Evolutionary conservation across 2,329 filamentous ascomycete genomes (phyloP).

Genomic region (Thermothelomyces thermophilus): DNA sequence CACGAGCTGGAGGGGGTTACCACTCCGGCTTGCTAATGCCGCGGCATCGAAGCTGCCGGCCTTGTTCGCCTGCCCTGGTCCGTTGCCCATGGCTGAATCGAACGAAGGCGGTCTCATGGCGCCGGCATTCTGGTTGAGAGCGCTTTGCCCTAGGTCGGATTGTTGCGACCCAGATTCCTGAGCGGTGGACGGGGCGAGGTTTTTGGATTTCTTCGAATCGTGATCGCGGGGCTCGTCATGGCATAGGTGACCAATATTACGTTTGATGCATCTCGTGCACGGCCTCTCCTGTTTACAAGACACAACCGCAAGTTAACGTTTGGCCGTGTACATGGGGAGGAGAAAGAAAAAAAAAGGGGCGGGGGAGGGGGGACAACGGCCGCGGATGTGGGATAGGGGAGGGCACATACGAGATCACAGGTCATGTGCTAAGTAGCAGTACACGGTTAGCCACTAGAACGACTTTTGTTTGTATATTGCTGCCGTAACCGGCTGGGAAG

Average conservation of each 20-base stretch:
- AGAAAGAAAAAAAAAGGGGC: no score
- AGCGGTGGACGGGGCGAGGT: conserved; percentile 47
- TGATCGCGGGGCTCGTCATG: conserved; percentile 93
- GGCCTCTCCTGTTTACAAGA: conserved; percentile 67
- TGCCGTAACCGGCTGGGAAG: conserved; percentile 17
- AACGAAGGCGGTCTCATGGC: conserved; percentile 50
- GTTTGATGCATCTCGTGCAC: conserved; percentile 95
- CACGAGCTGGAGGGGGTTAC: conserved; percentile 59
- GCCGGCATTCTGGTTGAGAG: conserved; percentile 48
- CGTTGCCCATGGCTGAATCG: conserved; percentile 31
- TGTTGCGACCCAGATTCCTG: conserved; percentile 56
- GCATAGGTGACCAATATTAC: conserved; percentile 96
- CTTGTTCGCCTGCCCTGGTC: conserved; percentile 36
- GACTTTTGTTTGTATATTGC: conserved; percentile 18
- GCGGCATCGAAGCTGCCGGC: conserved; percentile 38
- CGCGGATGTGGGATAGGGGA: conserved; percentile 19
- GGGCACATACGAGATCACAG: conserved; percentile 72
- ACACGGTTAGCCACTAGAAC: conserved; percentile 40
- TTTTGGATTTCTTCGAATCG: conserved; percentile 72
- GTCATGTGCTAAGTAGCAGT: conserved; percentile 68
- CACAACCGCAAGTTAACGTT: conserved; percentile 26
- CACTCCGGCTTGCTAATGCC: conserved; percentile 41
- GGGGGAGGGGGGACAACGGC: no score
- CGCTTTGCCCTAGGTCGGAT: conserved; percentile 46
- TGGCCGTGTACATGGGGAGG: conserved; percentile 21